phyloP scores from a whole-genome alignment of 768 basidiomycete genomes.

The Tricholoma terreum region DNA sequence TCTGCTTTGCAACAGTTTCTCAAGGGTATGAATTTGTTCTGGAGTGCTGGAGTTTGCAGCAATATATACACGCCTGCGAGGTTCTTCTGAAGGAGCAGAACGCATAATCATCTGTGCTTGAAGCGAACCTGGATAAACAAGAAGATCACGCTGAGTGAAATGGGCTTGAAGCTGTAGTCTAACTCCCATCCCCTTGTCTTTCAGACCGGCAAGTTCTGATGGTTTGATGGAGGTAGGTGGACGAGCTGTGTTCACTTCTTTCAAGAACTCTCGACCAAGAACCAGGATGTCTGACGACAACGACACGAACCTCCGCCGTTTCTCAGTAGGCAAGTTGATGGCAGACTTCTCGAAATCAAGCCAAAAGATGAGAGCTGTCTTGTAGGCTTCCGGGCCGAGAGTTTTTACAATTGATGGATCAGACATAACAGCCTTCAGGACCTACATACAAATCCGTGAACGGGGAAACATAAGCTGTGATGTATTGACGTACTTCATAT shows the following conservation, averaged over 20 bases:
- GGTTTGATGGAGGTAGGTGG: conserved; percentile 68
- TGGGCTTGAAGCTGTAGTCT: conserved; percentile 71
- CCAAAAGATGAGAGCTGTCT: conserved; percentile 92
- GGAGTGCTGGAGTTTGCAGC: conserved; percentile 75
- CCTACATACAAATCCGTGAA: conserved; percentile 40
- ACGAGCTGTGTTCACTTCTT: conserved; percentile 58
- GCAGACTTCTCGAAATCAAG: conserved; percentile 97
- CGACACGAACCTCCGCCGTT: conserved; percentile 81
- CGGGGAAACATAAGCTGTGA: conserved; percentile 5
- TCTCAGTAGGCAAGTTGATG: conserved; percentile 76
- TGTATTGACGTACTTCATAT: conserved; percentile 65
- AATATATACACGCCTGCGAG: conserved; percentile 78
- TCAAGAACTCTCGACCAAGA: conserved; percentile 84
- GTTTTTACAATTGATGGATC: conserved; percentile 65
- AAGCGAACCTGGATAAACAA: conserved; percentile 80
- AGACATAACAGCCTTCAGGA: conserved; percentile 65
- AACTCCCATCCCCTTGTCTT: conserved; percentile 75
- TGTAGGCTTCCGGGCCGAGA: conserved; percentile 70
- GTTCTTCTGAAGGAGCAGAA: conserved; percentile 80
- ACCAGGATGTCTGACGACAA: conserved; percentile 86
- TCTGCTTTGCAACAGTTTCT: conserved; percentile 69
- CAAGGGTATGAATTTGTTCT: conserved; percentile 74
- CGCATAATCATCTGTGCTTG: conserved; percentile 95
- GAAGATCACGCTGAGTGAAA: conserved; percentile 70
- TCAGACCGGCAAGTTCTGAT: conserved; percentile 67